Percentiles rank a stretch among this genome's conserved stretches.
These are phyloP conservation scores for Polymyxa betae DNA, from an alignment of 208 protist genomes.

Conservation along the genomic window DNA sequence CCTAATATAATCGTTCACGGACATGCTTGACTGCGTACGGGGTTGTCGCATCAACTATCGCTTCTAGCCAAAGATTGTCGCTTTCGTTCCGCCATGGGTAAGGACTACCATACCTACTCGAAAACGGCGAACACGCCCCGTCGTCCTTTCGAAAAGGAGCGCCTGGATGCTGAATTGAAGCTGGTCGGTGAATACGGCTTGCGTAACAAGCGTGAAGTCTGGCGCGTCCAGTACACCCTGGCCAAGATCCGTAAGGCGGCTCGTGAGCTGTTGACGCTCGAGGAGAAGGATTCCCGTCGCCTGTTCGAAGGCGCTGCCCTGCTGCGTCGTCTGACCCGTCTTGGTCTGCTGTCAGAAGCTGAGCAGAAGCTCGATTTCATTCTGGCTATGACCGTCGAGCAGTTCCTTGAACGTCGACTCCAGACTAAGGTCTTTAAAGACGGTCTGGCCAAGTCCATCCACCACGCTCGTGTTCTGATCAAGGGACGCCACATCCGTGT, in stretches of 20 bases:
- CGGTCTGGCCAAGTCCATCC: conserved; percentile 98
- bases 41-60: background rate
- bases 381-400: conserved; percentile 94
- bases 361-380: conserved; percentile 99
- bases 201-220: conserved; percentile 99
- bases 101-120: conserved; percentile 91
- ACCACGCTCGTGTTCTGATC: conserved; percentile 99
- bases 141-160: conserved; percentile 99
- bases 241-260: conserved; percentile 98
- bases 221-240: conserved; percentile 95
- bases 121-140: conserved; percentile 94
- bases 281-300: conserved; percentile 92
- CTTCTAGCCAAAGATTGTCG: background rate
- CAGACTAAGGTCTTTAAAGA: conserved; percentile 98
- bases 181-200: conserved; percentile 97
- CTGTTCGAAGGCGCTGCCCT: conserved; percentile 97
- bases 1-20: background rate
- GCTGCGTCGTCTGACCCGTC: conserved; percentile 95
- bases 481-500: conserved; percentile 98
- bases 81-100: conserved; percentile 54
- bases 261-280: conserved; percentile 97
- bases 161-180: conserved; percentile 99
- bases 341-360: conserved; percentile 96
- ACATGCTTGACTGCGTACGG: background rate
- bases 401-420: conserved; percentile 99